phyloP scores from a whole-genome alignment of 768 basidiomycete genomes.

The Psilocybe cubensis region DNA sequence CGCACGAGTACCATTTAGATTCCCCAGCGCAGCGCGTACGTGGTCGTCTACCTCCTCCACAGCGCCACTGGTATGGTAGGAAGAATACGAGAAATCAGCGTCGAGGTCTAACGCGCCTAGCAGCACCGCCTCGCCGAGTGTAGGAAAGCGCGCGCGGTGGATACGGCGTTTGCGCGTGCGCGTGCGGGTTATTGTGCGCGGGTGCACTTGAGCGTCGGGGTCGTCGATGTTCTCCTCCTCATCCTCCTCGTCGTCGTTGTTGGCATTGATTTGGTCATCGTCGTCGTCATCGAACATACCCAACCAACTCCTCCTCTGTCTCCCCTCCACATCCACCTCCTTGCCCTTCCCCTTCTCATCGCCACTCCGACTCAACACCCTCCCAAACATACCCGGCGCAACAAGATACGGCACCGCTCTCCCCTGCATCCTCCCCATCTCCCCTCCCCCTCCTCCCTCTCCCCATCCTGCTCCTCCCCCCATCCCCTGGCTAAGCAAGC shows the following conservation, averaged over 20 bases:
- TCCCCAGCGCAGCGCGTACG: too few relatives aligned
- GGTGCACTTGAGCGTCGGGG: too few relatives aligned
- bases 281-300: background rate
- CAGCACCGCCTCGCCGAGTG: conserved; percentile 32
- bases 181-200: background rate
- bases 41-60: too few relatives aligned
- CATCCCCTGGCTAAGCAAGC: too few relatives aligned
- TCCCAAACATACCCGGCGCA: background rate
- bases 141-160: background rate
- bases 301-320: background rate
- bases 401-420: background rate
- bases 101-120: conserved; percentile 29
- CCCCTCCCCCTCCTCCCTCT: background rate
- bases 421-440: background rate
- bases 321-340: background rate
- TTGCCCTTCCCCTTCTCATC: background rate
- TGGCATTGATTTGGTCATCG: background rate
- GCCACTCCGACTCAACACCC: background rate
- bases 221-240: too few relatives aligned
- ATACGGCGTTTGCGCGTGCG: background rate
- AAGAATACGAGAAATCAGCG: background rate
- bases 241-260: background rate
- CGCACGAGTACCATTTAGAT: too few relatives aligned
- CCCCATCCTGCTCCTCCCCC: background rate
- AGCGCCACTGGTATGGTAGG: too few relatives aligned